Percentiles rank a stretch among this genome's conserved stretches.
phyloP scores from a whole-genome alignment of 768 basidiomycete species.

The Lactifluus subvellereus region DNA sequence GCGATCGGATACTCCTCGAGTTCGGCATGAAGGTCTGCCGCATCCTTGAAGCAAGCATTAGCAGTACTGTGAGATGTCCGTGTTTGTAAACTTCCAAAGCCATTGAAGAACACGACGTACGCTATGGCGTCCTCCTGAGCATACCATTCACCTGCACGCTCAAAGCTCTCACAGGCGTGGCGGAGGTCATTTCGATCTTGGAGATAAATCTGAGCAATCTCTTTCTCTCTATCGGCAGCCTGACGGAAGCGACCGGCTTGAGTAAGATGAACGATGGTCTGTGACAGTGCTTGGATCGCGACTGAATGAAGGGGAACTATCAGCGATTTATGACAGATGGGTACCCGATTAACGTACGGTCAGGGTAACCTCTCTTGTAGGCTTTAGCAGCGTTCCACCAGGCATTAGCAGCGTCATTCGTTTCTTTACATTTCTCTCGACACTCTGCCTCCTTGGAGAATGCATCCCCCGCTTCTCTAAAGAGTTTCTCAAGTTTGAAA shows the following conservation, averaged over 20 bases:
- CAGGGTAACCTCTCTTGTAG: constrained; percentile 84
- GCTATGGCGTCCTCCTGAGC: constrained; percentile 94
- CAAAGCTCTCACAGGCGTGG: constrained; percentile 87
- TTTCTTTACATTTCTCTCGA: constrained; percentile 80
- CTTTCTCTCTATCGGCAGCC: constrained; percentile 96
- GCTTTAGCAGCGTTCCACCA: constrained; percentile 99
- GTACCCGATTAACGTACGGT: constrained; percentile 48
- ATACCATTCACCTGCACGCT: constrained; percentile 94
- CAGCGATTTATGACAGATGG: neutral
- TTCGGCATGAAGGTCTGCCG: constrained; percentile 90
- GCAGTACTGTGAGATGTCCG: constrained; percentile 62
- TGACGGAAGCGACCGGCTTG: constrained; percentile 88
- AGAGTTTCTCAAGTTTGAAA: constrained; percentile 88
- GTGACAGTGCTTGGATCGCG: constrained; percentile 79
- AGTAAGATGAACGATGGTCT: constrained; percentile 80
- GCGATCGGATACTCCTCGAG: constrained; percentile 81
- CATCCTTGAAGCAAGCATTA: constrained; percentile 92
- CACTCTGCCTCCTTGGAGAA: constrained; percentile 95
- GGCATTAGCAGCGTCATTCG: constrained; percentile 93
- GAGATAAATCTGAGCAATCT: constrained; percentile 92
- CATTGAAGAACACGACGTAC: constrained; percentile 43
- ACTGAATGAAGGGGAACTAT: constrained; percentile 41
- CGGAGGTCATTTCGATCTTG: constrained; percentile 73
- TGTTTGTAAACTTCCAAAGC: neutral
- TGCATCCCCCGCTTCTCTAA: constrained; percentile 87